phyloP scores from a whole-genome alignment of 805 yeast genomes.

The Metschnikowia koreensis region DNA sequence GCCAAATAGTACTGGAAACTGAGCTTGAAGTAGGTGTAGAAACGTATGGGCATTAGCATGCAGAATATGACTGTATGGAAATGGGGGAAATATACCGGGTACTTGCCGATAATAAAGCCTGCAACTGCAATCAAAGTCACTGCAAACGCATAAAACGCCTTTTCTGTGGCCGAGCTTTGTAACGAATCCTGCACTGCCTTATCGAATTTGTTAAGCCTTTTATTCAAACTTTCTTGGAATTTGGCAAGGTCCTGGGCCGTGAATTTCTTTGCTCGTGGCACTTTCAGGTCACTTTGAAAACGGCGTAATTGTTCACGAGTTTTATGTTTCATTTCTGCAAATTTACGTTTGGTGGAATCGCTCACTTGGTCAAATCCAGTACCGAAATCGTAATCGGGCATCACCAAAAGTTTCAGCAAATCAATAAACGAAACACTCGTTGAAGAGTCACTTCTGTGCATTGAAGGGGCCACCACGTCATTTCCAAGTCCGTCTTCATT shows the following conservation, averaged over 20 bases:
- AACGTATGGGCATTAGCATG: conserved; percentile 77
- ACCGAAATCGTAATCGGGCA: conserved; percentile 46
- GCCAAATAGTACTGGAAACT: conserved; percentile 86
- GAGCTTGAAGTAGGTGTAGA: conserved; percentile 75
- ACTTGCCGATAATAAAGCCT: conserved; percentile 75
- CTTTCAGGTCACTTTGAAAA: conserved; percentile 22
- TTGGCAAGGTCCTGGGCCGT: conserved; percentile 25
- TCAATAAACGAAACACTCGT: conserved; percentile 35
- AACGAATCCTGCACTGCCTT: conserved; percentile 34
- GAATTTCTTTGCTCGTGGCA: conserved; percentile 9
- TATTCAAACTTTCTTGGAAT: conserved; percentile 33
- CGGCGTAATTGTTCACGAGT: conserved; percentile 33
- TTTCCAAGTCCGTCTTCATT: background rate
- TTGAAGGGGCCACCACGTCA: background rate
- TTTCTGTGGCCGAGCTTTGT: conserved; percentile 52
- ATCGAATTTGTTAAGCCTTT: conserved; percentile 35
- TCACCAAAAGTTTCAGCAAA: conserved; percentile 34
- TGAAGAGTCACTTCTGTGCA: conserved; percentile 17
- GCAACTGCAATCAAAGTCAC: conserved; percentile 63
- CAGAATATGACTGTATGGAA: conserved; percentile 63
- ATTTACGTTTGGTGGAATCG: conserved; percentile 34
- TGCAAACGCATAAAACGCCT: conserved; percentile 74
- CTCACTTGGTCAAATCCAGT: conserved; percentile 35
- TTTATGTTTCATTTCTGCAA: conserved; percentile 35
- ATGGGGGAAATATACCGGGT: conserved; percentile 74